These are phyloP conservation scores for Backusella sp. DNA, from an alignment of 192 early-diverging fungal genomes.

Conservation along the genomic window DNA sequence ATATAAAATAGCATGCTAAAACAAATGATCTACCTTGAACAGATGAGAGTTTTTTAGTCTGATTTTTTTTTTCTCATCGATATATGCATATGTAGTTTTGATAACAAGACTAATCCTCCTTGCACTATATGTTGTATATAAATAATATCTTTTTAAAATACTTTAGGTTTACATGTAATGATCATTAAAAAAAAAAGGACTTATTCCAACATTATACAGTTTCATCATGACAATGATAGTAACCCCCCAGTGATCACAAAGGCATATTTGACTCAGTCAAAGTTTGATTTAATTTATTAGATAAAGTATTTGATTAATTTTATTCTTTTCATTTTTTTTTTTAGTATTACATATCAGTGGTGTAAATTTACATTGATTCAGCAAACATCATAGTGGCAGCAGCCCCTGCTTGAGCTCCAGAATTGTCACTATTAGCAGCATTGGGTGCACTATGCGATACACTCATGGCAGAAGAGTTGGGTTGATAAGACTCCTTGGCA, in stretches of 20 bases:
- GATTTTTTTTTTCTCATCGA: too few relatives aligned
- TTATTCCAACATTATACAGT: not conserved
- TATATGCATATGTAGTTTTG: too few relatives aligned
- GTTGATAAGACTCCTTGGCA: not conserved
- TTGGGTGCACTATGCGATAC: not conserved
- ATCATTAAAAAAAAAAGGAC: not conserved
- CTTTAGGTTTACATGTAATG: too few relatives aligned
- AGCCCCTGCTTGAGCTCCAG: conserved; percentile 6
- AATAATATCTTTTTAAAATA: too few relatives aligned
- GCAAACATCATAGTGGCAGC: conserved; percentile 27
- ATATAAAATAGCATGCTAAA: too few relatives aligned
- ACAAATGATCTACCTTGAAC: too few relatives aligned
- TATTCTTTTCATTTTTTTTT: not conserved
- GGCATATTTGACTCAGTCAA: not conserved
- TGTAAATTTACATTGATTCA: not conserved
- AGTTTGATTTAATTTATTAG: not conserved
- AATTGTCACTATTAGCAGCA: not conserved
- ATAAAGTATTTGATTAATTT: too few relatives aligned
- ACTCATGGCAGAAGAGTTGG: not conserved
- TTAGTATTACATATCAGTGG: not conserved
- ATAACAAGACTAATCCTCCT: too few relatives aligned
- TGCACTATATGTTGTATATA: too few relatives aligned
- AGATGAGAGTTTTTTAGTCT: too few relatives aligned
- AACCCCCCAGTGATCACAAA: too few relatives aligned
- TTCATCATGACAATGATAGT: too few relatives aligned